Percentiles rank a stretch among this genome's conserved stretches.
These are phyloP conservation scores for Podosphaera leucotricha DNA, from an alignment of 2,329 filamentous ascomycete species.

Conservation along the genomic window DNA sequence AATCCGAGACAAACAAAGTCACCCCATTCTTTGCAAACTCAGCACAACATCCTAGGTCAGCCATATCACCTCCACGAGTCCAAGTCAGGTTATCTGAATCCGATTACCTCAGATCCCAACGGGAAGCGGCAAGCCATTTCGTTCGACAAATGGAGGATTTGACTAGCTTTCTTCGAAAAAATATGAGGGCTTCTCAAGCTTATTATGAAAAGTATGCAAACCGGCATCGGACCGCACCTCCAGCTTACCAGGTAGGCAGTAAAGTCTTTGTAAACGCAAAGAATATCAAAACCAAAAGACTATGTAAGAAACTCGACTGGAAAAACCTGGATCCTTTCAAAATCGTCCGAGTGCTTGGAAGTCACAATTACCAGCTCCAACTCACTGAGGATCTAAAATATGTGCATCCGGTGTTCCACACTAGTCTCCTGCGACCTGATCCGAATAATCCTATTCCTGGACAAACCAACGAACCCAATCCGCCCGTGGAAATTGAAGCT, in stretches of 20 bases:
- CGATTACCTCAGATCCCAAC: background rate
- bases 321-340: slow-evolving; percentile 1
- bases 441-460: background rate
- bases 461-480: background rate
- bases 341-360: background rate
- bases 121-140: background rate
- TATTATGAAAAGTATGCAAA: slow-evolving; percentile 1
- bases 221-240: background rate
- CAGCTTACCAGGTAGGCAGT: background rate
- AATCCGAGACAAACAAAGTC: background rate
- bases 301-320: slow-evolving; percentile 1
- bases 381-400: slow-evolving; percentile 1
- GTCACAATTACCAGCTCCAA: slow-evolving; percentile 1
- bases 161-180: background rate
- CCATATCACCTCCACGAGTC: background rate
- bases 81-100: background rate
- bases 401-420: slow-evolving; percentile 2
- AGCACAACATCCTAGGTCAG: background rate
- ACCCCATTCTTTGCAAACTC: background rate
- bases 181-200: slow-evolving; percentile 1
- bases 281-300: slow-evolving; percentile 1
- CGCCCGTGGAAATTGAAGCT: background rate
- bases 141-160: background rate
- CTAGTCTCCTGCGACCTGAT: slow-evolving; percentile 1
- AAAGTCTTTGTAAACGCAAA: slow-evolving; percentile 1